Evolutionary conservation across 1,139 yeast genomes (phyloP).

Genomic region (Saccharomyces hybrid): DNA sequence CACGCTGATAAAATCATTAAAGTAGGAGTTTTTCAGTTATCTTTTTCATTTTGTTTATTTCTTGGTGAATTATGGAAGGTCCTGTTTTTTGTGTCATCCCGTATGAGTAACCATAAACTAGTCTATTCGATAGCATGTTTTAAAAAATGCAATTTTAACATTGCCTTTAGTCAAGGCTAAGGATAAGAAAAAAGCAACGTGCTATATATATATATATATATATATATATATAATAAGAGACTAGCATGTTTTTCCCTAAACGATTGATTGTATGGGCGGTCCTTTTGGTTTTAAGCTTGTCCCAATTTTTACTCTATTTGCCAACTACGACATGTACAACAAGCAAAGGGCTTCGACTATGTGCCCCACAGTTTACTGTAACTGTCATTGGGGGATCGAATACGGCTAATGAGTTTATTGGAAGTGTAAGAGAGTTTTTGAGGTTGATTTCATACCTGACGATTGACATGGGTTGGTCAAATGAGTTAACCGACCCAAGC

Average conservation of each 20-base stretch:
- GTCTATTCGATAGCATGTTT: not conserved
- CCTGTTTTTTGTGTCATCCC: not conserved
- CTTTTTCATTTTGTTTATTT: not conserved
- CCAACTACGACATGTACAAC: constrained; percentile 31
- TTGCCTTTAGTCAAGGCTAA: not conserved
- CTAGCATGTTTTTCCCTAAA: constrained; percentile 7
- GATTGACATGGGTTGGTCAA: constrained; percentile 40
- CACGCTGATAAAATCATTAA: not conserved
- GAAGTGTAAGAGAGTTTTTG: constrained; percentile 43
- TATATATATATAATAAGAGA: not conserved
- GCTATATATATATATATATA: not conserved
- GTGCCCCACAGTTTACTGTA: constrained; percentile 43
- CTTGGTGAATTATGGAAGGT: not conserved
- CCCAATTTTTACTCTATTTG: constrained; percentile 23
- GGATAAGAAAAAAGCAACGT: not conserved
- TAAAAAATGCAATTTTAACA: not conserved
- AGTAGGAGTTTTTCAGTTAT: not conserved
- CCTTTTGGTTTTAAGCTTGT: constrained; percentile 11
- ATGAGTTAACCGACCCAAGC: constrained; percentile 12
- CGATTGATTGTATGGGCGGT: constrained; percentile 17
- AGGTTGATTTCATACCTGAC: constrained; percentile 50
- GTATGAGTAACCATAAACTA: not conserved
- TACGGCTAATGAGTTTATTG: constrained; percentile 34
- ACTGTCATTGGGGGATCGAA: constrained; percentile 36
- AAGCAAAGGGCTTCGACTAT: constrained; percentile 25